Base-by-base conservation (phyloP, 345 rosid species). In the Lepidium aucheri region DNA sequence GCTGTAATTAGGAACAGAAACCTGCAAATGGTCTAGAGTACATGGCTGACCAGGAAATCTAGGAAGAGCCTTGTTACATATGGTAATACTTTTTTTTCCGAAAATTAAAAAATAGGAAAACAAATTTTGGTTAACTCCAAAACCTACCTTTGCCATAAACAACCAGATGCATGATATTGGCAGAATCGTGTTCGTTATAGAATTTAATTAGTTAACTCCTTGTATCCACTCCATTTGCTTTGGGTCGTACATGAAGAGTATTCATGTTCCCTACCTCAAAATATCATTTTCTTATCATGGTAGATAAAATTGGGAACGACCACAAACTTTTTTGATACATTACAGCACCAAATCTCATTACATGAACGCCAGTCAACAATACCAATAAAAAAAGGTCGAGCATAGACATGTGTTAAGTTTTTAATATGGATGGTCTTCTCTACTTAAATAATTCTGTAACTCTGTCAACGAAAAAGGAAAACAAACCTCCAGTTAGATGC, bases 111-210 rank as follows among this genome's bases (percentile, higher is more conserved):
- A n/a, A n/a, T n/a, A n/a, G n/a, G n/a, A n/a, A n/a, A n/a, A n/a
- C 1, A 20, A 20, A 20, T 34, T 69, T 43, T 36, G 15, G 35
- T 41, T 47, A 66, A 40, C 17, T 54, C 9, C 33, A 60, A 55
- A 51, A 68, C n/a, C 85, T 67, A 87, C 98, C 98, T 76, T 87
- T 89, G 55, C 83, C 77, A 74, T 93, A 93, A 39, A 93, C 82
- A 61, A 87, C 96, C 35, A 93, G 79, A 81, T 84, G 80, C 97
- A 93, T 93, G 54, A 85, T 79, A 77, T 87, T 93, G 68, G 98
- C 88, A 24, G 98, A 93, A 82, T 93, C 89, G 61, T 89, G 44
- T 58, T 87, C 90, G 15, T 85, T 72, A 62, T 93, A 93, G 63
- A 93, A 86, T 28, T 81, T 85, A 36, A 93, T 72, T 38, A 93